phyloP scores from a whole-genome alignment of 495 filamentous ascomycete genomes.

The Sporormia fimetaria region DNA sequence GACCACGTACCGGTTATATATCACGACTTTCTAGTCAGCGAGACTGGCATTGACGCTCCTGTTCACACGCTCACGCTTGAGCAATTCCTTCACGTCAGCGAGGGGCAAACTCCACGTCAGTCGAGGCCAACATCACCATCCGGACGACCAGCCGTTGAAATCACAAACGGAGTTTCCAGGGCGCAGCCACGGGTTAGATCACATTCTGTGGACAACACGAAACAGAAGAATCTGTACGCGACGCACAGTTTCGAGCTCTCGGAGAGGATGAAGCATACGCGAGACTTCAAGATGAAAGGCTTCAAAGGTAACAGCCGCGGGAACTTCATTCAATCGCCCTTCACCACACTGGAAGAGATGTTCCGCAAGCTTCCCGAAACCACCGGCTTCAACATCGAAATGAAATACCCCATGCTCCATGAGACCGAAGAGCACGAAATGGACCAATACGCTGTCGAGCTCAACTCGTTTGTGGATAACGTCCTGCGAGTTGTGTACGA shows the following conservation, averaged over 20 bases:
- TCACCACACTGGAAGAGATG: constrained; percentile 88
- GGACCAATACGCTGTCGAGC: constrained; percentile 93
- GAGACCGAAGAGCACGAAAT: constrained; percentile 92
- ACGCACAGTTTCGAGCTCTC: constrained; percentile 36
- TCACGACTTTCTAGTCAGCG: constrained; percentile 96
- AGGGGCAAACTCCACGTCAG: constrained; percentile 37
- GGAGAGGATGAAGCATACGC: constrained; percentile 94
- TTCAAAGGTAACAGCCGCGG: constrained; percentile 94
- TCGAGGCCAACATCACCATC: constrained; percentile 40
- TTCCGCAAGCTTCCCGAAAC: constrained; percentile 69
- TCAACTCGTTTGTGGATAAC: constrained; percentile 94
- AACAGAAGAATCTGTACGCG: constrained; percentile 34
- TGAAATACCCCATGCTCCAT: constrained; percentile 97
- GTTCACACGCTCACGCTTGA: constrained; percentile 91
- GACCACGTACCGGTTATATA: constrained; percentile 98
- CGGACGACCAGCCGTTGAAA: constrained; percentile 2
- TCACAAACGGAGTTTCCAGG: constrained; percentile 1
- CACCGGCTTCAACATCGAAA: constrained; percentile 95
- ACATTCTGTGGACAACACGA: constrained; percentile 33
- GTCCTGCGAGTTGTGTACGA: constrained; percentile 81
- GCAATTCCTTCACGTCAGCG: constrained; percentile 81
- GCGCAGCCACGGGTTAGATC: constrained; percentile 24
- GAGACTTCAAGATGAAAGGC: constrained; percentile 83
- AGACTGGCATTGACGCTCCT: constrained; percentile 94
- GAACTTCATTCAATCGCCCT: constrained; percentile 85